These are phyloP conservation scores for Dictyostelium intermedium DNA, from an alignment of 78 protist species.

Conservation along the genomic window DNA sequence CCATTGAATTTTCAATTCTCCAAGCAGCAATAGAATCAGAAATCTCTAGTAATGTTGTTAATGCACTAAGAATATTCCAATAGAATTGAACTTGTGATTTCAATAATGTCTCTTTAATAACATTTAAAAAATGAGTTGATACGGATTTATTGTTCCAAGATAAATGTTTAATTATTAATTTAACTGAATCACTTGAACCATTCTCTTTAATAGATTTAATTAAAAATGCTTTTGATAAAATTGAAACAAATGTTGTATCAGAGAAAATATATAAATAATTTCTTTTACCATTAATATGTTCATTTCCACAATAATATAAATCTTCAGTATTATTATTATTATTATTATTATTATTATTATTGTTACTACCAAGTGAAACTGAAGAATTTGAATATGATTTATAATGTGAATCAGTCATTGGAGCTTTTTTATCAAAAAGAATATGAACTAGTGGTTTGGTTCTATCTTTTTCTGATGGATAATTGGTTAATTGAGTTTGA, in stretches of 20 bases:
- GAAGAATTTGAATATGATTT: neutral
- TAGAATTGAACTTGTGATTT: constrained; percentile 26
- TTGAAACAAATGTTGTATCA: constrained; percentile 6
- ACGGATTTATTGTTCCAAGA: constrained; percentile 38
- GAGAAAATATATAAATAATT: neutral
- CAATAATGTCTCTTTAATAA: constrained; percentile 38
- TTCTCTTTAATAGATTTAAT: constrained; percentile 58
- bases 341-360: neutral
- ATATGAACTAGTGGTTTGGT: constrained; percentile 34
- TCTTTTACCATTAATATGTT: neutral
- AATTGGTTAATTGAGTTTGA: constrained; percentile 24
- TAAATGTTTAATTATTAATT: constrained; percentile 20
- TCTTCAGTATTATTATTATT: neutral
- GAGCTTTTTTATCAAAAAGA: neutral
- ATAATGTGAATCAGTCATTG: neutral
- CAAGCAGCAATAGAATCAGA: constrained; percentile 24
- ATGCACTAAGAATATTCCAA: neutral
- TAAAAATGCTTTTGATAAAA: constrained; percentile 39
- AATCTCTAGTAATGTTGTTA: constrained; percentile 20
- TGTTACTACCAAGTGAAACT: neutral
- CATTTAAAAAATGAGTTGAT: constrained; percentile 14
- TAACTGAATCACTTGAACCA: constrained; percentile 46
- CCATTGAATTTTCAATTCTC: constrained; percentile 64
- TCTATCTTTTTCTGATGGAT: constrained; percentile 64
- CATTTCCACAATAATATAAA: neutral